These are phyloP conservation scores for Sclerotinia sclerotiorum DNA, from an alignment of 2,329 filamentous ascomycete species.

Conservation along the genomic window DNA sequence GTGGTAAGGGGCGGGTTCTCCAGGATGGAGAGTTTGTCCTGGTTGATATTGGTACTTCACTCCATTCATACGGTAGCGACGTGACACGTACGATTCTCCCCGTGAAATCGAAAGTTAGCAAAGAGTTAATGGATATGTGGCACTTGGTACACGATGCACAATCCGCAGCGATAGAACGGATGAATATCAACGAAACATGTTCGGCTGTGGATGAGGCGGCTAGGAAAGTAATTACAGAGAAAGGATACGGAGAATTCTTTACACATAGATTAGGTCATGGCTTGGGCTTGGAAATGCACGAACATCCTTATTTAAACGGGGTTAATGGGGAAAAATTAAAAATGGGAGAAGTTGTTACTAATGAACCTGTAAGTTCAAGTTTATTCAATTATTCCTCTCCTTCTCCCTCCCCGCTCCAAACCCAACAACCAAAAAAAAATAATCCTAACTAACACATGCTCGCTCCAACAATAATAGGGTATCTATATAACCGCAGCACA, in stretches of 20 bases:
- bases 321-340: conserved; percentile 53
- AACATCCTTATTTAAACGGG: conserved; percentile 64
- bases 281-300: conserved; percentile 65
- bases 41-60: conserved; percentile 59
- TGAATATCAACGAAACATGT: conserved; percentile 53
- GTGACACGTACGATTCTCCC: conserved; percentile 58
- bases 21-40: conserved; percentile 56
- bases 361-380: conserved; percentile 49
- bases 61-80: conserved; percentile 61
- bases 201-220: conserved; percentile 61
- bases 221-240: conserved; percentile 49
- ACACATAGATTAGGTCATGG: conserved; percentile 63
- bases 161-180: conserved; percentile 51
- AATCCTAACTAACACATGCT: too few relatives aligned
- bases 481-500: conserved; percentile 52
- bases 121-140: conserved; percentile 52
- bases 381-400: neutral
- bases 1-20: conserved; percentile 48
- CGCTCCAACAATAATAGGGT: conserved; percentile 41
- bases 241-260: conserved; percentile 54
- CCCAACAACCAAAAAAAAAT: neutral
- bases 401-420: neutral
- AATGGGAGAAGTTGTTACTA: conserved; percentile 61
- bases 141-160: conserved; percentile 59
- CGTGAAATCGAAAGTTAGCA: conserved; percentile 26